Percentiles rank a stretch among this genome's conserved stretches.
These are phyloP conservation scores for Globisporangium echinulatum DNA, from an alignment of 352 stramenopile genomes.

Conservation along the genomic window DNA sequence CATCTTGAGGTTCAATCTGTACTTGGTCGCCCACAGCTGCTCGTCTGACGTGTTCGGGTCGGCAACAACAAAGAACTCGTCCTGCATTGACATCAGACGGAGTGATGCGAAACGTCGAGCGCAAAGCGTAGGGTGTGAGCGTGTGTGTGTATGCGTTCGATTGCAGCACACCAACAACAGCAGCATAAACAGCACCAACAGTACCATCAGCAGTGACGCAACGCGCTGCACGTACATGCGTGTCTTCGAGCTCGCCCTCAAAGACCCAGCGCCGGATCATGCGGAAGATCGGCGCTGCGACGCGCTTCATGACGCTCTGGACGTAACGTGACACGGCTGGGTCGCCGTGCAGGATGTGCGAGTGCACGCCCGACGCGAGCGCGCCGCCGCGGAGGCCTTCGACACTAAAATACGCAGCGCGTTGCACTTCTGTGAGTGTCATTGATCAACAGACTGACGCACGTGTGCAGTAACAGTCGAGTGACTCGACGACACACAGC, in stretches of 20 bases:
- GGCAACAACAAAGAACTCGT: constrained; percentile 84
- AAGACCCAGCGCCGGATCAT: constrained; percentile 88
- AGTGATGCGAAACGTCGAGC: too few relatives aligned
- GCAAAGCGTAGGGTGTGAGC: too few relatives aligned
- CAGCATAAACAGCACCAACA: neutral
- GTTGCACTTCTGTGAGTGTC: neutral
- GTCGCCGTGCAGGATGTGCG: constrained; percentile 90
- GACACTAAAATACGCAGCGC: constrained; percentile 28
- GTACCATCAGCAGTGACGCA: neutral
- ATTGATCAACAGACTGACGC: neutral
- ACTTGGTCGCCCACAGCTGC: constrained; percentile 83
- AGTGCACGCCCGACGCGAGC: constrained; percentile 86
- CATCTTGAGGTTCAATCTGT: constrained; percentile 81
- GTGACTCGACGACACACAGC: neutral
- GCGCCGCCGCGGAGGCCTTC: constrained; percentile 83
- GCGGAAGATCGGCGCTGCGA: constrained; percentile 72
- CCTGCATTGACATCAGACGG: constrained; percentile 19
- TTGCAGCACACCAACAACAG: neutral
- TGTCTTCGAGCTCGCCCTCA: constrained; percentile 82
- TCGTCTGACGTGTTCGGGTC: constrained; percentile 71
- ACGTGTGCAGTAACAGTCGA: too few relatives aligned
- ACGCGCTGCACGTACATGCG: constrained; percentile 44
- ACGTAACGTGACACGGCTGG: constrained; percentile 65
- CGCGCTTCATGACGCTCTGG: constrained; percentile 72
- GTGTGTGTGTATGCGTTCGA: too few relatives aligned